Evolutionary conservation across 2,329 filamentous ascomycete species (phyloP), one percentile per base, ranked within the genome.

Genomic region (Aaosphaeria arxii): DNA sequence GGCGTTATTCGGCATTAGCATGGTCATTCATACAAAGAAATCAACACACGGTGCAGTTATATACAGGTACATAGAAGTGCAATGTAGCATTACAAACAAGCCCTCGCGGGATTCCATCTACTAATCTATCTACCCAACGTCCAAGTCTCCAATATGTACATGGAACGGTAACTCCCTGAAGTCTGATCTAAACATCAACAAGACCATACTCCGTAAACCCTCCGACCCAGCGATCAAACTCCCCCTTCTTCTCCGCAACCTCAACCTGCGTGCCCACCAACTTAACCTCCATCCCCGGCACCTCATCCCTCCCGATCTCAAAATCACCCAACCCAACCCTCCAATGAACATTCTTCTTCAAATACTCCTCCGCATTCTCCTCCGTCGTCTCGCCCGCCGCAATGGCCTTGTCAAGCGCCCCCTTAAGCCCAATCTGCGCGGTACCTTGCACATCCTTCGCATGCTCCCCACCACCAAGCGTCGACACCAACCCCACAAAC

Each of bases 221-320:
- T 28, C 55, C 53, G 36, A 56, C 49, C 49, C 53, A 54, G n/a
- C 49, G 47, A 35, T 58, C 55, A 43, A 58, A 58, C 6, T 31
- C 48, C 42, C 53, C 53, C 17, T 58, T 49, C 11, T 47, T 46
- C 33, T 51, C 44, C 24, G 55, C 53, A 36, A 50, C 17, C 39
- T 58, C 51, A 24, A 58, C 55, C 3, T 48, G 44, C 5, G 50
- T 54, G 29, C 53, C 53, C 13, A 56, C 40, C 43, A 58, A 46
- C 1, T 30, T 35, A n/a, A 58, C 51, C 30, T 54, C 40, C 4
- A 58, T 39, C 4, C 42, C 48, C 30, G 46, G 31, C 4, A 58
- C 43, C 24, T 56, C 42, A 1, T 48, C 43, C 39, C 49, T 49
- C 31, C 48, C 13, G 41, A 58, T 56, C 31, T 54, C 48, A 5